A percentile compares a stretch with the other conserved stretches of the same genome.
Evolutionary conservation across 2,329 filamentous ascomycete genomes (phyloP).

Genomic region (Dothistroma pini): DNA sequence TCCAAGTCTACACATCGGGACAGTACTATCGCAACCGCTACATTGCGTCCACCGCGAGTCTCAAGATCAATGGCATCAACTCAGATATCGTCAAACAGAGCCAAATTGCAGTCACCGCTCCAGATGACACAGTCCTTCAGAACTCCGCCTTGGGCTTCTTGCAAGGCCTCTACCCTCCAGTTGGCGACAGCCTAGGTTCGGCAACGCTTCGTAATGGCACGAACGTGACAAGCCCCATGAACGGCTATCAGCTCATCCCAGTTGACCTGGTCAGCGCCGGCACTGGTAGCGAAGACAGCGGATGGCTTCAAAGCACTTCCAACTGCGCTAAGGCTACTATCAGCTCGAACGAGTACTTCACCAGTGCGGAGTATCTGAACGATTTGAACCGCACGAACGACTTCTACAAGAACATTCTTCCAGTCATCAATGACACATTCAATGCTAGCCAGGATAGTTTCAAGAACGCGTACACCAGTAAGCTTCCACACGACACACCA

Average conservation of each 20-base stretch:
- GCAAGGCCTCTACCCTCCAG: constrained; percentile 82
- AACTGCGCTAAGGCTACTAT: constrained; percentile 53
- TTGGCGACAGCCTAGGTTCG: constrained; percentile 50
- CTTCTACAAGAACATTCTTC: constrained; percentile 53
- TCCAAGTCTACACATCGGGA: constrained; percentile 69
- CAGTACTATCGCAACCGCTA: constrained; percentile 74
- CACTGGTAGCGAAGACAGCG: constrained; percentile 54
- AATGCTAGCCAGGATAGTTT: constrained; percentile 48
- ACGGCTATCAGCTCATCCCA: constrained; percentile 81
- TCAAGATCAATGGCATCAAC: constrained; percentile 64
- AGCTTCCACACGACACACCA: constrained; percentile 27
- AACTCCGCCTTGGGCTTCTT: constrained; percentile 76
- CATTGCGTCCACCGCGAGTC: constrained; percentile 56
- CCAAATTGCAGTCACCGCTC: constrained; percentile 70
- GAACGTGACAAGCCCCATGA: constrained; percentile 62
- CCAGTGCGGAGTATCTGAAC: constrained; percentile 47
- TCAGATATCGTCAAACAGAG: constrained; percentile 61
- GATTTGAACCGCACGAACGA: constrained; percentile 48
- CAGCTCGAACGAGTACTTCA: constrained; percentile 59
- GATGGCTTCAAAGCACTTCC: constrained; percentile 57
- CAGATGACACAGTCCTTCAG: constrained; percentile 68
- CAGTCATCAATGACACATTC: constrained; percentile 53
- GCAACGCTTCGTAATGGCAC: constrained; percentile 70
- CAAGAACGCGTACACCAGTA: constrained; percentile 65
- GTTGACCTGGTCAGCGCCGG: constrained; percentile 63